Evolutionary conservation across 306 rosid species (phyloP), one percentile per base, ranked within the genome.

Genomic region (Trichosanthes cucumerina): DNA sequence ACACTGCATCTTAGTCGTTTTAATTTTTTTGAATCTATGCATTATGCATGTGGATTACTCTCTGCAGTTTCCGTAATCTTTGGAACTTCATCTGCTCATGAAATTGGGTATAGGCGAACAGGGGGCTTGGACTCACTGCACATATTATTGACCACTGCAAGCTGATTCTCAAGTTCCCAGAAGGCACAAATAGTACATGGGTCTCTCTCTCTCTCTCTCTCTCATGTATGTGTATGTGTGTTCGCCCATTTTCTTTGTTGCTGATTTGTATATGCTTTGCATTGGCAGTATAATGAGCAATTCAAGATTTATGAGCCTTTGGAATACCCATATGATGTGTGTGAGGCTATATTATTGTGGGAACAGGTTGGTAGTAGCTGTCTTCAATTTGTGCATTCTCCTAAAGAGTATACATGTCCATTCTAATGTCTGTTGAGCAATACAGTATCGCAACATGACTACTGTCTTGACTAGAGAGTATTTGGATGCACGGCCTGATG

Each of bases 141-240:
- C 87, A 91, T 57, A 78, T 89, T 38, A 78, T 87, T 36, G 99
- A 95, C 77, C 96, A 92, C 65, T 95, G 99, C 84, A 92, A 89
- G 15, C 74, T 95, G 86, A 57, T 88, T 43, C 93, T 95, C 73
- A 91, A 89, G 83, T 95, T 88, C 77, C 97, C 98, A 0, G 78
- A 90, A 79, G 97, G 92, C 81, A 95, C 98, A 68, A 95, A 92
- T 89, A 95, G 98, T 84, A 89, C 97, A 59, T 95, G 98, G 98
- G 98, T 94, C 77, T 59, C 89, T 84, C 78, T 75, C 75, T 83
- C 63, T 26, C 73, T 57, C 64, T 71, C 44, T 73, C 80, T 15
- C 78, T 10, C 16, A 15, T 62, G 11, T 28, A 18, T 31, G 15
- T n/a, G 14, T 0, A 18, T 38, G 1, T 26, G 39, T 7, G 0